A percentile compares a stretch with the other conserved stretches of the same genome.
Conservation (phyloP, 495 filamentous ascomycete species). For the Tuber indicum region DNA sequence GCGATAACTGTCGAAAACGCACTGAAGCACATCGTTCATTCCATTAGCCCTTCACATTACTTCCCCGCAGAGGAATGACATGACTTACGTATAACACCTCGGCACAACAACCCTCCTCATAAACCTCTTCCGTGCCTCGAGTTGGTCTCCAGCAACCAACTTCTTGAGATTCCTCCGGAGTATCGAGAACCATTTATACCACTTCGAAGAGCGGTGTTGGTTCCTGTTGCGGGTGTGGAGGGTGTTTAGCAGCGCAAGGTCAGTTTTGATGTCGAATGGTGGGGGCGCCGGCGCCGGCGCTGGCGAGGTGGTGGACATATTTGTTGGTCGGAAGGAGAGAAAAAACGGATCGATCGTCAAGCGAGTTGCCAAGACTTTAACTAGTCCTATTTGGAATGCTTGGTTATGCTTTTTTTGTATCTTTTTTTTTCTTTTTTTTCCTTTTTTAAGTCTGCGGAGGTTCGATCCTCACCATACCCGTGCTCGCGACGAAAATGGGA, state of each 20-base stretch:
- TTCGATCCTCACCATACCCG: neutral
- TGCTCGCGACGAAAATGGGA: neutral
- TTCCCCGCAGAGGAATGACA: constrained; percentile 1
- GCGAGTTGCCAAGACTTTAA: neutral
- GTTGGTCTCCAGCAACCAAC: constrained; percentile 43
- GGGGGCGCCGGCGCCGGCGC: constrained; percentile 25
- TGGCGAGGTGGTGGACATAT: constrained; percentile 7
- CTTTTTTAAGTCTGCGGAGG: neutral
- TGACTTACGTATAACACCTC: constrained; percentile 24
- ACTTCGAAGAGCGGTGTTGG: constrained; percentile 64
- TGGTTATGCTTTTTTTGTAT: neutral
- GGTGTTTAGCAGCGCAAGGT: constrained; percentile 52
- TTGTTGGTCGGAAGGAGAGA: neutral
- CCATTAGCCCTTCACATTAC: neutral
- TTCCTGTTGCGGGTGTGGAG: constrained; percentile 75
- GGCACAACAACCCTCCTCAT: constrained; percentile 34
- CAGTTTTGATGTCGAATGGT: constrained; percentile 34
- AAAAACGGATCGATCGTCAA: neutral
- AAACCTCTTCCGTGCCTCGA: constrained; percentile 33
- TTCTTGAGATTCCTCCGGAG: constrained; percentile 57
- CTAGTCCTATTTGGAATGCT: neutral
- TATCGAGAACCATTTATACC: constrained; percentile 65
- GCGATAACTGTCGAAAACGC: constrained; percentile 65
- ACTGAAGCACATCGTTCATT: constrained; percentile 38
- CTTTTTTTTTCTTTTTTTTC: too few species aligned